Evolutionary conservation across 257 asterid species (phyloP).

Genomic region (Solanum arcanum): DNA sequence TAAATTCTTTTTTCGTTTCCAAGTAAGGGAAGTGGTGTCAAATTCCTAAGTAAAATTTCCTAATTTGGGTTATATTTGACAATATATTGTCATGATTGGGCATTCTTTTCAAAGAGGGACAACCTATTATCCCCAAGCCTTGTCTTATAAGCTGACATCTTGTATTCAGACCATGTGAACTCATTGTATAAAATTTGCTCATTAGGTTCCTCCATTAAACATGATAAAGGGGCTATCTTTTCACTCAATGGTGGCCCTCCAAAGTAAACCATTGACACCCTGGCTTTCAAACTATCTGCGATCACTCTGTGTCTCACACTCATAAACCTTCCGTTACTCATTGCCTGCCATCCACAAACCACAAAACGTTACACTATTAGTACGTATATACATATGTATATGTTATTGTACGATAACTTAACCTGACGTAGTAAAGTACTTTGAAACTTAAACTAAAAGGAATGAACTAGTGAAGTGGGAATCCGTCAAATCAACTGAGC

Average conservation of each 20-base stretch:
- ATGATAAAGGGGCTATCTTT: not conserved
- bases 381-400: not conserved
- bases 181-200: not conserved
- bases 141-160: not conserved
- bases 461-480: not conserved
- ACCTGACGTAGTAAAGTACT: not conserved
- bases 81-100: not conserved
- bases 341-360: not conserved
- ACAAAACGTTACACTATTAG: not conserved
- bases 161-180: conserved; percentile 1
- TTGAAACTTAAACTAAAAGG: not conserved
- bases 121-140: not conserved
- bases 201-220: not conserved
- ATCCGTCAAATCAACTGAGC: not conserved
- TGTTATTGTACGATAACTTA: not conserved
- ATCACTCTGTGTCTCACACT: not conserved
- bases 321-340: not conserved
- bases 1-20: not conserved
- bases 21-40: not conserved
- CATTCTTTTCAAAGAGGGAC: not conserved
- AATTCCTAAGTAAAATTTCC: not conserved
- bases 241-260: not conserved
- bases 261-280: conserved; percentile 1
- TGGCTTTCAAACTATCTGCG: not conserved
- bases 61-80: not conserved